Evolutionary conservation across 1,284 basidiomycete genomes (phyloP).

Genomic region (Irpex sp.): DNA sequence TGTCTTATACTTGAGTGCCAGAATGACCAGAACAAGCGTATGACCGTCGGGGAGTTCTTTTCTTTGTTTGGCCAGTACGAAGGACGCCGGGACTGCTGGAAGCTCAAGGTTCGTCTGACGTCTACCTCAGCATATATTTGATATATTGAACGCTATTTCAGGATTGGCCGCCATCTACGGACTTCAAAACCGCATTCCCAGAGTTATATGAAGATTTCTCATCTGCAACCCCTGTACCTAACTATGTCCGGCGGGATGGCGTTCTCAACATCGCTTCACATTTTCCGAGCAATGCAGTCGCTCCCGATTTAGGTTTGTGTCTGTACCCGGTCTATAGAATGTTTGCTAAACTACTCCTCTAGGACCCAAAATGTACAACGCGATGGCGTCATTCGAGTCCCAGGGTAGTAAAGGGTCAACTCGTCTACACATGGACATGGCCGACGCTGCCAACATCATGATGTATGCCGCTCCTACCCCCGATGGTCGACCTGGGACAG

Average conservation of each 20-base stretch:
- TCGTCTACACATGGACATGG: conserved; percentile 94
- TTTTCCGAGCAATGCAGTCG: conserved; percentile 80
- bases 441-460: conserved; percentile 94
- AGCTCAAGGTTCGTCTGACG: conserved; percentile 65
- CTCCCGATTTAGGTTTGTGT: conserved; percentile 78
- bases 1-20: conserved; percentile 83
- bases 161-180: conserved; percentile 90
- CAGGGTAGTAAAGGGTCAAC: conserved; percentile 79
- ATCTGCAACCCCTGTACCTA: conserved; percentile 79
- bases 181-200: conserved; percentile 83
- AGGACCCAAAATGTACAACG: conserved; percentile 84
- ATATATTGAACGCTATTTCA: conserved; percentile 25
- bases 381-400: conserved; percentile 60
- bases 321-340: conserved; percentile 29
- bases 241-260: conserved; percentile 86
- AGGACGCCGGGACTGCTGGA: conserved; percentile 59
- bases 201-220: conserved; percentile 88
- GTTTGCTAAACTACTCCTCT: conserved; percentile 6
- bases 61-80: conserved; percentile 69
- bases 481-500: conserved; percentile 72
- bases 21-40: conserved; percentile 56
- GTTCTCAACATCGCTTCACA: conserved; percentile 84
- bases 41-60: conserved; percentile 81
- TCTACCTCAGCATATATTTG: neutral
- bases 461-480: conserved; percentile 61